These are phyloP conservation scores for Penicillium simplicissimum DNA, from an alignment of 495 filamentous ascomycete species.

Conservation along the genomic window DNA sequence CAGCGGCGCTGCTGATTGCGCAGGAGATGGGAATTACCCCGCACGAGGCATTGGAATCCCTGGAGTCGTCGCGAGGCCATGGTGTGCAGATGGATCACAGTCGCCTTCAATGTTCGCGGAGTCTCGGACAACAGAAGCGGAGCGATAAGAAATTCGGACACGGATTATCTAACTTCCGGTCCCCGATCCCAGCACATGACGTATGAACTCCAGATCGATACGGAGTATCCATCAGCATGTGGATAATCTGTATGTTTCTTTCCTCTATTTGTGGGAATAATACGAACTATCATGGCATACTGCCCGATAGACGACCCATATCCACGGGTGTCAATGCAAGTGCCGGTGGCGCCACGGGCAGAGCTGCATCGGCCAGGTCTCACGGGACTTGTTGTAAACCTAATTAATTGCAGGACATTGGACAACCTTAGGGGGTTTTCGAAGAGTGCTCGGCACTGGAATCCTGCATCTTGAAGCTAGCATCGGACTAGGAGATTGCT, in stretches of 20 bases:
- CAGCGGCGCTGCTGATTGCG: conserved; percentile 69
- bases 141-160: conserved; percentile 5
- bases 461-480: no score
- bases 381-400: not conserved
- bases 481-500: no score
- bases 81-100: not conserved
- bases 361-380: not conserved
- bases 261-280: no score
- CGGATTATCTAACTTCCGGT: not conserved
- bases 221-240: no score
- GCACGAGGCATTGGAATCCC: conserved; percentile 33
- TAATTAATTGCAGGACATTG: no score
- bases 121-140: not conserved
- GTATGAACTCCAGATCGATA: not conserved
- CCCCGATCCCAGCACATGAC: not conserved
- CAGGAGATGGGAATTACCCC: conserved; percentile 31
- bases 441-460: no score
- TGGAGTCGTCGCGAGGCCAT: conserved; percentile 40
- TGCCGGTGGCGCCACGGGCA: not conserved
- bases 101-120: not conserved
- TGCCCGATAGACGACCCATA: no score
- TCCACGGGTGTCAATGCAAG: not conserved
- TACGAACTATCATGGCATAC: no score
- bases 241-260: no score
- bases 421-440: no score